Evolutionary conservation across 2,329 filamentous ascomycete genomes (phyloP).

Genomic region (Thyridium curvatum): DNA sequence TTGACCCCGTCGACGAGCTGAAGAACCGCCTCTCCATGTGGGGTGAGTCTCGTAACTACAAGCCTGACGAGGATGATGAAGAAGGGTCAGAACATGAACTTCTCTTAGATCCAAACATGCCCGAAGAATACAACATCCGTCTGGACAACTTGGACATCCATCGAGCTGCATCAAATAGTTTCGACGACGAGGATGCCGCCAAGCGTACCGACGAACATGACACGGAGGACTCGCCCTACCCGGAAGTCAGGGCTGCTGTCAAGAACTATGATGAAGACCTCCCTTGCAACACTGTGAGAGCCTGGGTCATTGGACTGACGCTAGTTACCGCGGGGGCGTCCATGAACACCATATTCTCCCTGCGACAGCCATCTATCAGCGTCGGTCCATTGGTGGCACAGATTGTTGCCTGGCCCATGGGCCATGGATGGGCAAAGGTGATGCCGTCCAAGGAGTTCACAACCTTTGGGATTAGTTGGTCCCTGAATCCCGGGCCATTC

Average conservation of each 20-base stretch:
- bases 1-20: slow-evolving; percentile 20
- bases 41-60: slow-evolving; percentile 29
- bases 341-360: slow-evolving; percentile 58
- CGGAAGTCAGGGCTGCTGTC: slow-evolving; percentile 59
- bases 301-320: slow-evolving; percentile 55
- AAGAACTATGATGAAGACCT: slow-evolving; percentile 58
- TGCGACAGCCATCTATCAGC: slow-evolving; percentile 55
- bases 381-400: slow-evolving; percentile 57
- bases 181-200: slow-evolving; percentile 13
- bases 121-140: slow-evolving; percentile 34
- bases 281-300: slow-evolving; percentile 60
- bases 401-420: slow-evolving; percentile 58
- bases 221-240: slow-evolving; percentile 56
- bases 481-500: slow-evolving; percentile 62
- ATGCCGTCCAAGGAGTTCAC: slow-evolving; percentile 43
- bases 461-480: slow-evolving; percentile 48
- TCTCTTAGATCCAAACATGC: slow-evolving; percentile 47
- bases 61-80: slow-evolving; percentile 33
- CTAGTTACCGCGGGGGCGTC: slow-evolving; percentile 52
- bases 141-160: slow-evolving; percentile 11
- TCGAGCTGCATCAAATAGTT: slow-evolving; percentile 6
- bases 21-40: slow-evolving; percentile 32
- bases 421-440: slow-evolving; percentile 52
- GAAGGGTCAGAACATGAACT: slow-evolving; percentile 47
- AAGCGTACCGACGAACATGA: slow-evolving; percentile 16